These are phyloP conservation scores for Brasenia schreberi DNA, from an alignment of 164 flowering plant genomes.

Conservation along the genomic window DNA sequence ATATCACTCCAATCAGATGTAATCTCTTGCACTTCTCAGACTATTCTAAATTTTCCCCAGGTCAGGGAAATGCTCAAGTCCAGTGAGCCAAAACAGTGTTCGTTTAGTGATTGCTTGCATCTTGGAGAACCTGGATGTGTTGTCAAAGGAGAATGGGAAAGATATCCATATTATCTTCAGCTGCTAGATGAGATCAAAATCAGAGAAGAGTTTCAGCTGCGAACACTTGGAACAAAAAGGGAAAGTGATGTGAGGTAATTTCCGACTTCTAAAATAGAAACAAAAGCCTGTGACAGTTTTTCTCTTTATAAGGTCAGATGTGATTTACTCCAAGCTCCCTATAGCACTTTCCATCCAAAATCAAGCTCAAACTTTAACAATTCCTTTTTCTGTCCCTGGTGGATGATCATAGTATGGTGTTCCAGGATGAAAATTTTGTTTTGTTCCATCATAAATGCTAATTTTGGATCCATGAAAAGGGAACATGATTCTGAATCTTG, in stretches of 20 bases:
- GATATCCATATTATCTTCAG: conserved; percentile 81
- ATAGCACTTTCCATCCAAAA: too few relatives aligned
- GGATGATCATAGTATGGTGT: not conserved
- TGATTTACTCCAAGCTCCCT: too few relatives aligned
- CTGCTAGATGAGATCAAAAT: conserved; percentile 85
- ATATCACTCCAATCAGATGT: too few relatives aligned
- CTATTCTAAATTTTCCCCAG: conserved; percentile 22
- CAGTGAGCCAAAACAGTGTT: conserved; percentile 42
- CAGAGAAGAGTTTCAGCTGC: conserved; percentile 77
- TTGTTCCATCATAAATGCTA: not conserved
- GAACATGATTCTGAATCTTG: too few relatives aligned
- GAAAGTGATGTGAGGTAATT: conserved; percentile 79
- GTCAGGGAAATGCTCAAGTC: conserved; percentile 40
- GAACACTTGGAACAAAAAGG: conserved; percentile 84
- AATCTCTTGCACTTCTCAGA: too few relatives aligned
- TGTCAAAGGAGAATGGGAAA: conserved; percentile 77
- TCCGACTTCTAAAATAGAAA: not conserved
- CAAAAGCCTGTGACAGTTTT: too few relatives aligned
- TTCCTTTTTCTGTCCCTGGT: not conserved
- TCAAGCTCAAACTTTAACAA: not conserved
- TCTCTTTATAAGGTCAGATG: too few relatives aligned
- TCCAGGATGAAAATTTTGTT: too few relatives aligned
- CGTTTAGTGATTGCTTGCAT: conserved; percentile 85
- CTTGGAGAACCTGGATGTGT: conserved; percentile 88
- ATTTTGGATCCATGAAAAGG: not conserved